phyloP scores from a whole-genome alignment of 2,329 filamentous ascomycete genomes.

The Penicillium thymicola region DNA sequence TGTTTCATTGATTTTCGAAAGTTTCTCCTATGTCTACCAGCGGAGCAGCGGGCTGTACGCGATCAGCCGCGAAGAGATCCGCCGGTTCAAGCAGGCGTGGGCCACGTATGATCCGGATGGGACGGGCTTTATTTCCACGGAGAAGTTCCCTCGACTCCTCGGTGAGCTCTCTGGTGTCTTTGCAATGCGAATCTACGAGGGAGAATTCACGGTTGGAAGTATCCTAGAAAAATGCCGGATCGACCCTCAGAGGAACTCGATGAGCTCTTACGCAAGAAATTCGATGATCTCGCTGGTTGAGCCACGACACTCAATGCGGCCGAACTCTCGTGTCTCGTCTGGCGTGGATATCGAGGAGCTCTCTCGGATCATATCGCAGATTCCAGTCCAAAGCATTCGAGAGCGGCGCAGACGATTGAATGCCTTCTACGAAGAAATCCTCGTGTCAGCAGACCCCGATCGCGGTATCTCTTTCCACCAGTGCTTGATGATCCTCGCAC shows the following conservation, averaged over 20 bases:
- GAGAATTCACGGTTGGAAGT: conserved; percentile 79
- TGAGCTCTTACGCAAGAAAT: conserved; percentile 28
- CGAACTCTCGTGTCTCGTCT: conserved; percentile 40
- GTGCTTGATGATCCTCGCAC: conserved; percentile 90
- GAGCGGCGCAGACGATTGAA: conserved; percentile 77
- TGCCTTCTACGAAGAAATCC: conserved; percentile 93
- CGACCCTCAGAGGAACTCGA: conserved; percentile 40
- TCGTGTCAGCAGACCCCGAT: conserved; percentile 87
- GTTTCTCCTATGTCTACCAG: conserved; percentile 98
- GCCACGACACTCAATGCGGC: conserved; percentile 12
- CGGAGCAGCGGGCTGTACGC: conserved; percentile 87
- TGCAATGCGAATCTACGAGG: conserved; percentile 93
- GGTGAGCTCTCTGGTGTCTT: conserved; percentile 90
- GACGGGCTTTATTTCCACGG: conserved; percentile 84
- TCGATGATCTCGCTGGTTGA: conserved; percentile 28
- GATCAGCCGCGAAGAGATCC: conserved; percentile 88
- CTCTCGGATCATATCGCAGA: conserved; percentile 66
- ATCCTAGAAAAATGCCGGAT: conserved; percentile 81
- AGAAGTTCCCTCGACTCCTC: conserved; percentile 81
- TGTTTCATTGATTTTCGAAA: conserved; percentile 97
- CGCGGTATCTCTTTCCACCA: conserved; percentile 87
- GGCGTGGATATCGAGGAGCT: conserved; percentile 72
- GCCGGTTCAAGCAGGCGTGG: conserved; percentile 98
- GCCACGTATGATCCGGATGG: conserved; percentile 90
- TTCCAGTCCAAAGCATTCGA: conserved; percentile 74